phyloP scores from a whole-genome alignment of 83 land plant genomes.

The Thuja plicata region DNA sequence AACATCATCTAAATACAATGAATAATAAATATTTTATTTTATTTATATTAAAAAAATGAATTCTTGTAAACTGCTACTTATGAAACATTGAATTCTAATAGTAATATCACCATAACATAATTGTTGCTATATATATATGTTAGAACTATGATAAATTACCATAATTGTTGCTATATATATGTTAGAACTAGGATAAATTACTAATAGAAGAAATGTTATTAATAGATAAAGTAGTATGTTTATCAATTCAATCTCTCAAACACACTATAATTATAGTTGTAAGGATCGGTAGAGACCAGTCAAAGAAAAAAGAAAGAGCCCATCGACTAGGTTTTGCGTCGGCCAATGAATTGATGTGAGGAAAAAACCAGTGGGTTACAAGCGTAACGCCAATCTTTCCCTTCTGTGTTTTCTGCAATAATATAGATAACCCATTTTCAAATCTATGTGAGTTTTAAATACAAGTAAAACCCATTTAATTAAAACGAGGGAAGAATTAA shows the following conservation, averaged over 20 bases:
- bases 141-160: too few relatives aligned
- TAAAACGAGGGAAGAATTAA: too few relatives aligned
- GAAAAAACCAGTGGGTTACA: constrained; percentile 11
- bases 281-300: constrained; percentile 11
- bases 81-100: too few relatives aligned
- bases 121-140: too few relatives aligned
- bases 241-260: neutral
- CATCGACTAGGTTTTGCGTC: constrained; percentile 15
- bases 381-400: constrained; percentile 19
- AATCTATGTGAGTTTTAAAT: too few relatives aligned
- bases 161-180: neutral
- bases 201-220: neutral
- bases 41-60: too few relatives aligned
- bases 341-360: neutral
- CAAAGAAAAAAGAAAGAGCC: constrained; percentile 12
- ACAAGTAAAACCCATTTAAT: neutral
- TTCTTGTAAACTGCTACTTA: too few relatives aligned
- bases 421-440: too few relatives aligned
- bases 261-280: neutral
- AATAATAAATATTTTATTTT: too few relatives aligned
- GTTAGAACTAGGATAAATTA: too few relatives aligned
- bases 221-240: neutral
- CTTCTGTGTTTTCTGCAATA: constrained; percentile 14
- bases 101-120: too few relatives aligned
- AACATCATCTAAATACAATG: too few relatives aligned